Percentiles rank a stretch among this genome's conserved stretches.
Evolutionary conservation across 768 basidiomycete genomes (phyloP).

Genomic region (Serpula lacrymans): DNA sequence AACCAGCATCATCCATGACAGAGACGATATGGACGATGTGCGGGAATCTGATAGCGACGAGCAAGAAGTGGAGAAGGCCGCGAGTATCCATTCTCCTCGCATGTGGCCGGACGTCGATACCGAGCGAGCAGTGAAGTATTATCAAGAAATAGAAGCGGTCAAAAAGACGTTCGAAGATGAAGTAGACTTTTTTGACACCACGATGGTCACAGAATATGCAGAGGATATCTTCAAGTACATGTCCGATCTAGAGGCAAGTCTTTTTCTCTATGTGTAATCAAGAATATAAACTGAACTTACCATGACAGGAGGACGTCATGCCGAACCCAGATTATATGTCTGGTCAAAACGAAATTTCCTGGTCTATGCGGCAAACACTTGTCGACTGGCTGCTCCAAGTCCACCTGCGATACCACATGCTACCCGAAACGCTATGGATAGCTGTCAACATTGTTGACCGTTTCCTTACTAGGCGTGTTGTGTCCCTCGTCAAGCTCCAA

Average conservation of each 20-base stretch:
- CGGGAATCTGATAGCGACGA: slow-evolving; percentile 39
- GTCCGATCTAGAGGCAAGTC: slow-evolving; percentile 82
- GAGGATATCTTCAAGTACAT: slow-evolving; percentile 98
- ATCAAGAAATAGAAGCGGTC: slow-evolving; percentile 63
- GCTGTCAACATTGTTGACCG: slow-evolving; percentile 96
- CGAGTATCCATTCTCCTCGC: slow-evolving; percentile 37
- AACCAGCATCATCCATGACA: slow-evolving; percentile 41
- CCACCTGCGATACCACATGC: slow-evolving; percentile 97
- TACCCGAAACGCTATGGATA: slow-evolving; percentile 99
- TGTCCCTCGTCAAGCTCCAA: slow-evolving; percentile 87
- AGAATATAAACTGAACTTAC: no score
- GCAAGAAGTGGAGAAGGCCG: slow-evolving; percentile 30
- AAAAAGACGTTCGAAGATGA: slow-evolving; percentile 66
- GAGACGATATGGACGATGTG: slow-evolving; percentile 59
- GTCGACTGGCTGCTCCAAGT: slow-evolving; percentile 99
- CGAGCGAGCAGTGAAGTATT: slow-evolving; percentile 52
- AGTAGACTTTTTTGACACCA: slow-evolving; percentile 66
- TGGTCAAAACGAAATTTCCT: slow-evolving; percentile 86
- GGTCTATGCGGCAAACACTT: slow-evolving; percentile 93
- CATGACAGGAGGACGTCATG: slow-evolving; percentile 74
- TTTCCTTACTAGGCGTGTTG: slow-evolving; percentile 84
- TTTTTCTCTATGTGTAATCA: no score
- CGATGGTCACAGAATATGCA: slow-evolving; percentile 98
- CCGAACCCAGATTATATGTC: slow-evolving; percentile 92
- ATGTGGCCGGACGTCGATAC: slow-evolving; percentile 77